Evolutionary conservation across 495 filamentous ascomycete genomes (phyloP).

Genomic region (Talaromyces stipitatus): DNA sequence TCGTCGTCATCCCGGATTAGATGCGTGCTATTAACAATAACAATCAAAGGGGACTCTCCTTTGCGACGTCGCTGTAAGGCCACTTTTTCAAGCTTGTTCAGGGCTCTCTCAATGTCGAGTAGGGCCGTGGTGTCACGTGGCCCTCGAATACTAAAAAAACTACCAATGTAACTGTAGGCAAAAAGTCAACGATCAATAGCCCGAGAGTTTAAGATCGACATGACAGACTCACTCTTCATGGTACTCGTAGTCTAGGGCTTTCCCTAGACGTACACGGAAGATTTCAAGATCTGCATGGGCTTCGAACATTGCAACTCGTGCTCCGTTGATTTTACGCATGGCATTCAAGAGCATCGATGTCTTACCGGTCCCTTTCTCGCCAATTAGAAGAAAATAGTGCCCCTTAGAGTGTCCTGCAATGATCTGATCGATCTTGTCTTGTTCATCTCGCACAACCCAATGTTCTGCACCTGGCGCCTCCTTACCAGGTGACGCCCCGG

Average conservation of each 20-base stretch:
- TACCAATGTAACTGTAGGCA: slow-evolving; percentile 78
- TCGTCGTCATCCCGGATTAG: slow-evolving; percentile 84
- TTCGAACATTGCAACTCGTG: slow-evolving; percentile 86
- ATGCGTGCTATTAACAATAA: slow-evolving; percentile 90
- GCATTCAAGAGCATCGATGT: slow-evolving; percentile 90
- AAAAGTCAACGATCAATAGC: not conserved
- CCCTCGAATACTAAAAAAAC: slow-evolving; percentile 87
- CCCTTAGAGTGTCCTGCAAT: slow-evolving; percentile 60
- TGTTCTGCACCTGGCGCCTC: slow-evolving; percentile 52
- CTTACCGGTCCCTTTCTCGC: slow-evolving; percentile 95
- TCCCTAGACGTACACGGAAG: slow-evolving; percentile 84
- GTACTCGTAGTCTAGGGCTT: slow-evolving; percentile 91
- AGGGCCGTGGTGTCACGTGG: slow-evolving; percentile 85
- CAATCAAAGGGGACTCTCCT: slow-evolving; percentile 58
- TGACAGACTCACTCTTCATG: slow-evolving; percentile 45
- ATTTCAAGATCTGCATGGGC: slow-evolving; percentile 93
- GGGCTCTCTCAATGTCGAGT: slow-evolving; percentile 88
- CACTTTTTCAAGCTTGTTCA: slow-evolving; percentile 97
- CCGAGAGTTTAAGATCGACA: not conserved
- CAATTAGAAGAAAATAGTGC: slow-evolving; percentile 89
- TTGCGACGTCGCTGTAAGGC: slow-evolving; percentile 58
- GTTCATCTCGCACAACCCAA: slow-evolving; percentile 79
- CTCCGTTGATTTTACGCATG: slow-evolving; percentile 83
- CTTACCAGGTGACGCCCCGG: slow-evolving; percentile 57
- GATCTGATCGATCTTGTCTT: slow-evolving; percentile 68